Conservation (phyloP, 1,284 basidiomycete species). For the Malassezia caprae region DNA sequence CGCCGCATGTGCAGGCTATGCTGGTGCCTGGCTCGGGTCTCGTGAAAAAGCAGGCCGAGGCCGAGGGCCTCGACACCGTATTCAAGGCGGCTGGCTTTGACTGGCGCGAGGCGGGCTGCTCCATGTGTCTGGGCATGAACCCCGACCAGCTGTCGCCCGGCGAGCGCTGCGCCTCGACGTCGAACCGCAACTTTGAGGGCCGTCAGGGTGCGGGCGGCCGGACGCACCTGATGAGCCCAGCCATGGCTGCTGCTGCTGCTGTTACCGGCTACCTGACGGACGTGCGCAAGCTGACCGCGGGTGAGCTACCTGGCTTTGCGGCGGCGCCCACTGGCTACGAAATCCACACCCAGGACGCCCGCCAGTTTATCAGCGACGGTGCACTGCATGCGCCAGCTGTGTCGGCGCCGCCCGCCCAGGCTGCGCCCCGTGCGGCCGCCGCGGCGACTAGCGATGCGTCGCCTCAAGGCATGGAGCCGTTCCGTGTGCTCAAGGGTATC, state of each 20-base stretch:
- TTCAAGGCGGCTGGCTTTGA: slow-evolving; percentile 47
- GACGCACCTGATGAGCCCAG: slow-evolving; percentile 45
- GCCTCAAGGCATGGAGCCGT: slow-evolving; percentile 34
- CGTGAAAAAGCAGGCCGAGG: slow-evolving; percentile 47
- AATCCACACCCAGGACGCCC: slow-evolving; percentile 33
- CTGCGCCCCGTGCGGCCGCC: neutral
- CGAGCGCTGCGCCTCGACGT: slow-evolving; percentile 47
- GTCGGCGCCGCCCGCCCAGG: neutral
- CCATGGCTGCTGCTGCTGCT: slow-evolving; percentile 45
- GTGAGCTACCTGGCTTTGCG: slow-evolving; percentile 25
- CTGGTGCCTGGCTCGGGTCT: slow-evolving; percentile 46
- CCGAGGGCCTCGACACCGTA: slow-evolving; percentile 46
- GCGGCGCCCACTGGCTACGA: slow-evolving; percentile 30
- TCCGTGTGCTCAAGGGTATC: slow-evolving; percentile 40
- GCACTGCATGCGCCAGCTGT: slow-evolving; percentile 9
- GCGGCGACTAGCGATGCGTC: neutral
- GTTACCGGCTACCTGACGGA: slow-evolving; percentile 46
- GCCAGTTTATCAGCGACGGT: slow-evolving; percentile 30
- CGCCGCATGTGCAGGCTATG: slow-evolving; percentile 40
- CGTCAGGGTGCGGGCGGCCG: slow-evolving; percentile 44
- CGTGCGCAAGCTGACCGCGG: slow-evolving; percentile 36
- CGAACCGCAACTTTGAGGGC: slow-evolving; percentile 48
- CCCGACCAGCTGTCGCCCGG: slow-evolving; percentile 45
- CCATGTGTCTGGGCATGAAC: slow-evolving; percentile 48
- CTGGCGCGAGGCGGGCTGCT: slow-evolving; percentile 47